Conservation (phyloP, 169 alveolate species). For the Plasmodium vivax region DNA sequence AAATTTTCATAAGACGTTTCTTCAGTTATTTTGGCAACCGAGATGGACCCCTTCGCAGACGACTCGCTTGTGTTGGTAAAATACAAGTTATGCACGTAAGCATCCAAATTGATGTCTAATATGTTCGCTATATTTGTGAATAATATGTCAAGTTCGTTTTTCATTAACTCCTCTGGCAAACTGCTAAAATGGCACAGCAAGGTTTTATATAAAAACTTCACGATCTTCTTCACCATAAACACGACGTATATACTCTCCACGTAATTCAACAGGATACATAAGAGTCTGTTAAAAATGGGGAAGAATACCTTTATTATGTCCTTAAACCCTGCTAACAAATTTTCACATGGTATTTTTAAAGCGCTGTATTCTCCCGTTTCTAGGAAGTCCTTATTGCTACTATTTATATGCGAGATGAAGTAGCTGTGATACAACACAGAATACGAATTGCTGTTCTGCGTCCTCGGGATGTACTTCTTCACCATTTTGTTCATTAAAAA, state of each 20-base stretch:
- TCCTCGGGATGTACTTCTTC: constrained; percentile 48
- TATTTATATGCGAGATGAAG: constrained; percentile 39
- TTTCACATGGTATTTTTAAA: constrained; percentile 69
- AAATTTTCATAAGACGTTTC: constrained; percentile 64
- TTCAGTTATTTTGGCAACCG: constrained; percentile 64
- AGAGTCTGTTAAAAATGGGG: constrained; percentile 30
- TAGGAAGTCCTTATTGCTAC: constrained; percentile 35
- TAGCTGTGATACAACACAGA: constrained; percentile 51
- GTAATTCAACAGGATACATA: constrained; percentile 20
- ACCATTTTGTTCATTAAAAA: constrained; percentile 46
- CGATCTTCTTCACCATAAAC: constrained; percentile 18
- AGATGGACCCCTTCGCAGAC: not conserved
- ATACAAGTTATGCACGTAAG: constrained; percentile 44
- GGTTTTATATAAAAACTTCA: constrained; percentile 47
- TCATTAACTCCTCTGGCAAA: constrained; percentile 40
- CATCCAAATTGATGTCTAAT: constrained; percentile 42
- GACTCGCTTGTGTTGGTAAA: constrained; percentile 15
- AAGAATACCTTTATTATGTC: constrained; percentile 55
- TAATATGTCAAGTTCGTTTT: constrained; percentile 38
- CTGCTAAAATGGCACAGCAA: constrained; percentile 33
- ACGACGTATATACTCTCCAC: constrained; percentile 24
- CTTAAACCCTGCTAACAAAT: constrained; percentile 61
- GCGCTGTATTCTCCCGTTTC: constrained; percentile 29
- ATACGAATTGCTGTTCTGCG: not conserved
- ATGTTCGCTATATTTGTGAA: constrained; percentile 56